These are phyloP conservation scores for Xylariaceae sp. DNA, from an alignment of 2,329 filamentous ascomycete species.

Conservation along the genomic window DNA sequence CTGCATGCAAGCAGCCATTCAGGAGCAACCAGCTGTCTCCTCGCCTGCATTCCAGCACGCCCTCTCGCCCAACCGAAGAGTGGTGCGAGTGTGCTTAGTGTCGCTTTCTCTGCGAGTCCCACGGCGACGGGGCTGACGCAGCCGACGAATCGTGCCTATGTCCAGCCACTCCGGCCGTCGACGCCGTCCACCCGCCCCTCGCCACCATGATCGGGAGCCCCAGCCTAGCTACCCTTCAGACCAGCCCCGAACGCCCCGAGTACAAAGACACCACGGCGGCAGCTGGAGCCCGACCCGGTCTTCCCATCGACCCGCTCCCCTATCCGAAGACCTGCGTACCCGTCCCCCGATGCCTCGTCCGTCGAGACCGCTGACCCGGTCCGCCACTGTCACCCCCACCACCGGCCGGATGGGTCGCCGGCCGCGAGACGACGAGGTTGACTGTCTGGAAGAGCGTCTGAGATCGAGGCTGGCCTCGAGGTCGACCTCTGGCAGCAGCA, in stretches of 20 bases:
- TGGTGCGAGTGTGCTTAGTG: conserved; percentile 17
- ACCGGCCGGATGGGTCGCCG: conserved; percentile 16
- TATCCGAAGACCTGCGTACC: conserved; percentile 18
- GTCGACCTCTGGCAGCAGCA: conserved; percentile 11
- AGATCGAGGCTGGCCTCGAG: conserved; percentile 19
- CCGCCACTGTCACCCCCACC: conserved; percentile 16
- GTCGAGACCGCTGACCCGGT: conserved; percentile 16
- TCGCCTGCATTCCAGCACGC: conserved; percentile 20
- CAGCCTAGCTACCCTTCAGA: too few species aligned
- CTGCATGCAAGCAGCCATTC: conserved; percentile 24
- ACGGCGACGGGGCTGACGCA: conserved; percentile 20
- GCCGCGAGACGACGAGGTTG: conserved; percentile 17
- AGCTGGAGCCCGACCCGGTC: conserved; percentile 16
- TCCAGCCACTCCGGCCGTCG: conserved; percentile 23
- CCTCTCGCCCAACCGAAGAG: conserved; percentile 19
- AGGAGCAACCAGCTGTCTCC: conserved; percentile 26
- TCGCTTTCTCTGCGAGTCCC: conserved; percentile 16
- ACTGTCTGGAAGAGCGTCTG: conserved; percentile 17
- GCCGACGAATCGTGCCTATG: conserved; percentile 21
- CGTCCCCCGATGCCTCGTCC: conserved; percentile 23
- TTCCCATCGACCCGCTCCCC: conserved; percentile 18
- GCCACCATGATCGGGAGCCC: conserved; percentile 25
- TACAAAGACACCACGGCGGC: conserved; percentile 26
- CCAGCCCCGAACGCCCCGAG: too few species aligned
- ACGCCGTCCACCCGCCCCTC: conserved; percentile 20